Base-by-base conservation (phyloP, 2,329 filamentous ascomycete species). In the Trichoderma atroviride region DNA sequence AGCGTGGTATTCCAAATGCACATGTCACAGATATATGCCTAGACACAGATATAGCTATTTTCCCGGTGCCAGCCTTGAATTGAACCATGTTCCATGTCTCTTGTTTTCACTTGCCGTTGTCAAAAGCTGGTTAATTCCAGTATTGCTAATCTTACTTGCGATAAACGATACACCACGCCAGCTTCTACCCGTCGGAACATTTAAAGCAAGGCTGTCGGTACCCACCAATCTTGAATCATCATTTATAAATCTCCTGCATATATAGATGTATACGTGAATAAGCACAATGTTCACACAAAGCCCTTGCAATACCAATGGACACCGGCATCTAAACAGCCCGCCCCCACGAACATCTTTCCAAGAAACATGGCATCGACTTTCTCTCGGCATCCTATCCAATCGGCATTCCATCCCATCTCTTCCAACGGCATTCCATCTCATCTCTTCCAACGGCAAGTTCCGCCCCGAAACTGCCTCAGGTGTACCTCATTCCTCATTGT, bases 391-490 rank as follows among this genome's bases (percentile, higher is more conserved):
- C 37, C 37, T 14, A 40, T 40, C 37, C 19, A 35, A 35, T 35
- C 33, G 33, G 33, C 5, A 40, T 40, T 14, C 16, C 37, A 40
- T 40, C 14, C 14, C 37, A 37, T 47, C 50, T 56, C 52, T 37
- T 43, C 22, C 52, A 57, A 58, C 29, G 62, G 62, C 62, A 50
- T n/a, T 14, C 16, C 37, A 40, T 40, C 14, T 14, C 37, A 37
- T 47, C 50, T 56, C 52, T 37, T 43, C 22, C 52, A 57, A 58
- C 29, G 62, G 62, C 62, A 50, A 37, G 35, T 57, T 53, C 35
- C 29, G 40, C 35, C 62, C 40, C 40, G 40, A 43, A 6, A 43
- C 16, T n/a, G 40, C 7, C 40, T 43, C 40, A 9, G 19, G 7
- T 19, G 19, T 43, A 3, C 3, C 40, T 43, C 40, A 19, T 43